phyloP scores from a whole-genome alignment of 257 asterid species.

The Penstemon davidsonii region DNA sequence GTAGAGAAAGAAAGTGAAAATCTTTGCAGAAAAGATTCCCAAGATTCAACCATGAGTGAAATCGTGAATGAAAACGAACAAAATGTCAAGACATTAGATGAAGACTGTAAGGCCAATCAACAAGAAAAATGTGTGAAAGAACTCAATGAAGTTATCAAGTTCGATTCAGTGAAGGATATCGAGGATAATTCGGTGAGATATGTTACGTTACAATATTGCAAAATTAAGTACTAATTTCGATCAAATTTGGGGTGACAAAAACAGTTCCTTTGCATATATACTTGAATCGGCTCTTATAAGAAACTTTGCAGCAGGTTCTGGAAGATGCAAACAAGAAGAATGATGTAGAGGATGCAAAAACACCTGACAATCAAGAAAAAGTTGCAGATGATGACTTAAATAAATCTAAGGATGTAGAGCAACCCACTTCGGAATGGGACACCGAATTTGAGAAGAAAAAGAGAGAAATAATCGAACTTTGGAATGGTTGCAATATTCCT shows the following conservation, averaged over 20 bases:
- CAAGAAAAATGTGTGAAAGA: constrained; percentile 24
- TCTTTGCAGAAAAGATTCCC: constrained; percentile 28
- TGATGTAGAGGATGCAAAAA: constrained; percentile 5
- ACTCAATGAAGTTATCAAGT: constrained; percentile 27
- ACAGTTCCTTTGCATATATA: no score
- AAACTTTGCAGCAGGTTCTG: neutral
- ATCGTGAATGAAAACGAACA: constrained; percentile 28
- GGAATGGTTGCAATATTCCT: constrained; percentile 70
- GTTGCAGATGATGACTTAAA: constrained; percentile 21
- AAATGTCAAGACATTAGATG: constrained; percentile 21
- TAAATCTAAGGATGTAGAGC: constrained; percentile 28
- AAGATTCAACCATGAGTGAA: constrained; percentile 17
- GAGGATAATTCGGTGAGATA: constrained; percentile 37
- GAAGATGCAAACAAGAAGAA: constrained; percentile 1
- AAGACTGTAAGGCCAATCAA: constrained; percentile 18
- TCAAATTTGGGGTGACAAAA: no score
- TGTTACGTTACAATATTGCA: no score
- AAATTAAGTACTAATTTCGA: no score
- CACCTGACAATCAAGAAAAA: neutral
- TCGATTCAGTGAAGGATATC: constrained; percentile 34
- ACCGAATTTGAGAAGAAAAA: constrained; percentile 66
- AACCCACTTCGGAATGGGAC: constrained; percentile 47
- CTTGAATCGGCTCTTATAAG: neutral
- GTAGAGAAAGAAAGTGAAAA: constrained; percentile 23
- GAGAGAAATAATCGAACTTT: constrained; percentile 63